Conservation (phyloP, 305 asterid genomes). For the Solanum hybrid region DNA sequence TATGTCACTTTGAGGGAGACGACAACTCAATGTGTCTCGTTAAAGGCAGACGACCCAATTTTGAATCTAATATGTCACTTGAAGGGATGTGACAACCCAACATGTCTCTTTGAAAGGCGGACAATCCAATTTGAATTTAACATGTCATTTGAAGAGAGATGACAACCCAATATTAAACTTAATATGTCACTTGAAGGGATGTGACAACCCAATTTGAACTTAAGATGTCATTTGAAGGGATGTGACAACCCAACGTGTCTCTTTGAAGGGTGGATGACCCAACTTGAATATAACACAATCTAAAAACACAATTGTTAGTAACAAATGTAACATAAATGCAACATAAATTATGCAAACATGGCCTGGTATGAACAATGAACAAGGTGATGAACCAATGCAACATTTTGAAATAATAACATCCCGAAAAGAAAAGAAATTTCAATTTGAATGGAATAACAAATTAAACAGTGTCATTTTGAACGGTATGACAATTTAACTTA, state of each 20-base stretch:
- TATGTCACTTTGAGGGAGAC: neutral
- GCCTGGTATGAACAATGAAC: neutral
- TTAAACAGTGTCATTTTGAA: too few relatives aligned
- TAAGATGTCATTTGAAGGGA: neutral
- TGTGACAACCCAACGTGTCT: neutral
- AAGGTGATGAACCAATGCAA: neutral
- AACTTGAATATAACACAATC: neutral
- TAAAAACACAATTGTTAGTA: neutral
- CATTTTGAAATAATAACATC: neutral
- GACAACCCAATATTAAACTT: neutral
- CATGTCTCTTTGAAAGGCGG: neutral
- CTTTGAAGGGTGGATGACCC: neutral
- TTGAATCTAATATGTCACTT: neutral
- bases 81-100: neutral
- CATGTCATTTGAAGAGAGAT: neutral
- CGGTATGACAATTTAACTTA: neutral
- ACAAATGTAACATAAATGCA: neutral
- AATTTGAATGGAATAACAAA: neutral
- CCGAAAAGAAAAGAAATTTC: too few relatives aligned
- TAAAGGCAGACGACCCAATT: neutral
- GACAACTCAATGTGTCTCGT: neutral
- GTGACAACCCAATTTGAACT: neutral
- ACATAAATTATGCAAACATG: neutral
- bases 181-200: neutral
- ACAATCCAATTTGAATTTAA: neutral